Evolutionary conservation across 257 asterid genomes (phyloP), one percentile per base, ranked within the genome.

Genomic region (Eustoma russellianum): DNA sequence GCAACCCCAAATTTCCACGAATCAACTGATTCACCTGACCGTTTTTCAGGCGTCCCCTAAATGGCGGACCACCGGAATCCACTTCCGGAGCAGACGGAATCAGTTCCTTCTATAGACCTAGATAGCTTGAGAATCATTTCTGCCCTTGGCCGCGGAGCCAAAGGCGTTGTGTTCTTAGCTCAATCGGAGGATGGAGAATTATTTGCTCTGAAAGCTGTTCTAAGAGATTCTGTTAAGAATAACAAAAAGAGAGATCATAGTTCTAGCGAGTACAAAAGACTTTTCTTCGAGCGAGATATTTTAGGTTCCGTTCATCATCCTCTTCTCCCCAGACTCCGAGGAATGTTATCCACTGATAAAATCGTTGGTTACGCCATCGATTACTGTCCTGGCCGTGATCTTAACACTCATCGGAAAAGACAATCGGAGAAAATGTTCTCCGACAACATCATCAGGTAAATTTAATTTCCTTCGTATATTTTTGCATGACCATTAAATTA

Each of bases 351-450:
- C 0, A 91, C 94, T 9, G 97, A 91, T 13, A 78, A 68, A 16
- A 69, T 91, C 41, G 81, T 91, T 5, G 98, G 97, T 11, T 91
- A 91, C 24, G 90, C 88, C 3, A 85, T 91, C 47, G 97, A 91
- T 82, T 91, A 82, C 65, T 91, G 98, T 65, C 82, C 98, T 24
- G 98, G 98, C 1, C 81, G 86, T 35, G 86, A 91, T 77, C 94
- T 91, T 55, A 78, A 79, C 76, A 69, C 70, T 30, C 72, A 87
- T 47, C 57, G 97, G 61, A 83, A 62, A 41, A 88, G 68, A 6
- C 95, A 92, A 50, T 80, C 90, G 1, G 98, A 92, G 53, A 77
- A 81, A 56, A 88, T 88, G 97, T 92, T 92, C 77, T 88, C 99
- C 61, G 87, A 83, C n/a, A 95, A 88, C 47, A 62, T 76, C 47